Evolutionary conservation across 1,284 basidiomycete species (phyloP).

Genomic region (Malassezia vespertilionis): DNA sequence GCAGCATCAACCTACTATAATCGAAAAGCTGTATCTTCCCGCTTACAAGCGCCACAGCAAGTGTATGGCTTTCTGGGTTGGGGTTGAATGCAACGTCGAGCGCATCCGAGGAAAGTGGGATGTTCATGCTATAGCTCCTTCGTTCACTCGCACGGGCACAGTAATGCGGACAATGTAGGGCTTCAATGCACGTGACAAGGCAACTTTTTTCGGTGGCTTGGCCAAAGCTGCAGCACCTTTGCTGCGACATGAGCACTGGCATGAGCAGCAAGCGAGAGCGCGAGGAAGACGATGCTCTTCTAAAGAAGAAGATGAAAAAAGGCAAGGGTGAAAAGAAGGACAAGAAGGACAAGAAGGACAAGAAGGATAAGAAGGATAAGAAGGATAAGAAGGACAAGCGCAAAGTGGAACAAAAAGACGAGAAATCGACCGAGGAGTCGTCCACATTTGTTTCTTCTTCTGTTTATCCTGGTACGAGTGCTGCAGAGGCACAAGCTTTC

Average conservation of each 20-base stretch:
- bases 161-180: not conserved
- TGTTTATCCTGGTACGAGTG: constrained; percentile 28
- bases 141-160: constrained; percentile 11
- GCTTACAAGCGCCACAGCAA: constrained; percentile 69
- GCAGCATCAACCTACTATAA: constrained; percentile 49
- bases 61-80: constrained; percentile 51
- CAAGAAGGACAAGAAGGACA: constrained; percentile 11
- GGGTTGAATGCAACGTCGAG: constrained; percentile 86
- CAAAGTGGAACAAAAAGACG: not conserved
- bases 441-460: not conserved
- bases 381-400: not conserved
- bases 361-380: constrained; percentile 4
- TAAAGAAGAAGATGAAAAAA: constrained; percentile 8
- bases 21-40: constrained; percentile 69
- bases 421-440: not conserved
- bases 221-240: constrained; percentile 4
- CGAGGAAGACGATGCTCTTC: not conserved
- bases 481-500: constrained; percentile 33
- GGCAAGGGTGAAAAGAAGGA: constrained; percentile 12
- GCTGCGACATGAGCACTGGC: too few species aligned
- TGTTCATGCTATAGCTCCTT: constrained; percentile 32
- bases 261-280: not conserved
- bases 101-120: constrained; percentile 57
- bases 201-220: not conserved
- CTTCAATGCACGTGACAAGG: constrained; percentile 9